phyloP scores from a whole-genome alignment of 495 filamentous ascomycete species.

The Cladorrhinum samala region DNA sequence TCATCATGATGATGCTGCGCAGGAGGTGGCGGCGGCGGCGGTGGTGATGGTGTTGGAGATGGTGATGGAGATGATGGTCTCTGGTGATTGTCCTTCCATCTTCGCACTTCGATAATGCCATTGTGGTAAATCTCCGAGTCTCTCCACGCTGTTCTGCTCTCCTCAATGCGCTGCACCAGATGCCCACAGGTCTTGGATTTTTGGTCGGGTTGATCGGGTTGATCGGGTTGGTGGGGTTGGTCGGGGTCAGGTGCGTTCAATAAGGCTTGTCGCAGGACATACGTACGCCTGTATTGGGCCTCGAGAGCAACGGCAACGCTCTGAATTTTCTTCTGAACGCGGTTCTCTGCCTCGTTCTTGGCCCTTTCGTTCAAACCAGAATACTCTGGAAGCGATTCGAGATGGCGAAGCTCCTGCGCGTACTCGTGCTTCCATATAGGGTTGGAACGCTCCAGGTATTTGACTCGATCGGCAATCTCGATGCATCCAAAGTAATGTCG shows the following conservation, averaged over 20 bases:
- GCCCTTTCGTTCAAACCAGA: neutral
- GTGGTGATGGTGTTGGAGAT: neutral
- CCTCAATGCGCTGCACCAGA: neutral
- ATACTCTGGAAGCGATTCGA: neutral
- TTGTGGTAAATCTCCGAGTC: neutral
- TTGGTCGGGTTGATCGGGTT: neutral
- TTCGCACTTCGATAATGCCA: neutral
- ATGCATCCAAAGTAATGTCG: slow-evolving; percentile 32
- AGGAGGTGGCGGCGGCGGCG: neutral
- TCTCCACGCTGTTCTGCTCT: slow-evolving; percentile 2
- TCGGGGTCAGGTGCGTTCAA: slow-evolving; percentile 3
- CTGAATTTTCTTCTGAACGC: slow-evolving; percentile 15
- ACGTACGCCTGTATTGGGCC: slow-evolving; percentile 15
- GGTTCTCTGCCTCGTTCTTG: neutral
- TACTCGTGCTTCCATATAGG: slow-evolving; percentile 19
- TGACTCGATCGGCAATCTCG: slow-evolving; percentile 16
- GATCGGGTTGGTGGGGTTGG: neutral
- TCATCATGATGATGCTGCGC: neutral
- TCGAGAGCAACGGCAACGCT: slow-evolving; percentile 15
- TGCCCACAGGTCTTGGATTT: neutral
- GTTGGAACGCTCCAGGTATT: slow-evolving; percentile 12
- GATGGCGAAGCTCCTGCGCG: neutral
- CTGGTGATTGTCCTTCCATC: slow-evolving; percentile 1
- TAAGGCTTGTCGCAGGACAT: slow-evolving; percentile 17
- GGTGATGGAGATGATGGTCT: neutral